These are phyloP conservation scores for Saccharomycopsis olivae DNA, from an alignment of 805 yeast genomes.

Conservation along the genomic window DNA sequence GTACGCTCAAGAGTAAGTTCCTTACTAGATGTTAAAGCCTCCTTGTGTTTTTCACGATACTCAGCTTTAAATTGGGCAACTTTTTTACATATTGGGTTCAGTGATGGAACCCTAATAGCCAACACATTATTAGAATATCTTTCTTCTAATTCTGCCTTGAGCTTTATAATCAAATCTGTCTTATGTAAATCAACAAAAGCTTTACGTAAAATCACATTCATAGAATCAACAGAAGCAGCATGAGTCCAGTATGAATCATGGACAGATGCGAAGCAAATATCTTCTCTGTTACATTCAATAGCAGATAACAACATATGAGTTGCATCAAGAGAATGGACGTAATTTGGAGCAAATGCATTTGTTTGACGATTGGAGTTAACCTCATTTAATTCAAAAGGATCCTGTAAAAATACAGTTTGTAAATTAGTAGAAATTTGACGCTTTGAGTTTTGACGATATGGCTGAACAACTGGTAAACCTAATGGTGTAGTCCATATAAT, in stretches of 20 bases:
- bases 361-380: slow-evolving; percentile 86
- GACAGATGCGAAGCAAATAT: slow-evolving; percentile 80
- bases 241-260: slow-evolving; percentile 99
- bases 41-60: slow-evolving; percentile 38
- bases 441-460: slow-evolving; percentile 64
- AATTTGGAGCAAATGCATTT: slow-evolving; percentile 93
- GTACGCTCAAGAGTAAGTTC: slow-evolving; percentile 63
- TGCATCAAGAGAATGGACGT: slow-evolving; percentile 90
- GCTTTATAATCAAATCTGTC: slow-evolving; percentile 56
- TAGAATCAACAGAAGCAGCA: slow-evolving; percentile 65
- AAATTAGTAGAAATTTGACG: slow-evolving; percentile 68
- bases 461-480: slow-evolving; percentile 94
- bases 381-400: slow-evolving; percentile 75
- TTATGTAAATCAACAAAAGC: slow-evolving; percentile 72
- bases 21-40: slow-evolving; percentile 53
- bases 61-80: slow-evolving; percentile 40
- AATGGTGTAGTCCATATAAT: slow-evolving; percentile 98
- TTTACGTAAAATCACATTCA: slow-evolving; percentile 64
- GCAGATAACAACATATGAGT: slow-evolving; percentile 94
- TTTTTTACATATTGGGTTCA: slow-evolving; percentile 38
- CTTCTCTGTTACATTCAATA: slow-evolving; percentile 52
- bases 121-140: slow-evolving; percentile 69
- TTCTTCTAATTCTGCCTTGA: slow-evolving; percentile 69
- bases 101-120: slow-evolving; percentile 42
- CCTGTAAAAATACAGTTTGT: slow-evolving; percentile 78